These are phyloP conservation scores for Rhizopogon roseolus DNA, from an alignment of 768 basidiomycete genomes.

Conservation along the genomic window DNA sequence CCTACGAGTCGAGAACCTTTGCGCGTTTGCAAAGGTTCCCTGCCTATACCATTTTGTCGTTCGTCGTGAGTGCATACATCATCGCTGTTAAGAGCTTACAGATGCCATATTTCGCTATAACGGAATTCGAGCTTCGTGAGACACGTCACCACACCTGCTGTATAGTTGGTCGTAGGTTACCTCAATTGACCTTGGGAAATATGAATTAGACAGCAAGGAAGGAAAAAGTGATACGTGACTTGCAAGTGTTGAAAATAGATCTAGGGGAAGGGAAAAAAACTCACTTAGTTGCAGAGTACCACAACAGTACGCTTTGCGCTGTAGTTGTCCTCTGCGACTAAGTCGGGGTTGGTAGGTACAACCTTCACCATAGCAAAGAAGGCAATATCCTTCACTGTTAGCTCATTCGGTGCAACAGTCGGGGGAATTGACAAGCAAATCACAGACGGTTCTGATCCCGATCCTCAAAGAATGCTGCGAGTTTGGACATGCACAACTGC, in stretches of 20 bases:
- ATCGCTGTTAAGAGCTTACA: slow-evolving; percentile 29
- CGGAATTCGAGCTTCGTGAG: slow-evolving; percentile 62
- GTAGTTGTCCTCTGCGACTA: slow-evolving; percentile 57
- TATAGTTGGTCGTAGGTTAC: slow-evolving; percentile 85
- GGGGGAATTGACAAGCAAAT: background rate
- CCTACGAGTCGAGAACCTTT: too few species aligned
- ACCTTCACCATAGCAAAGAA: slow-evolving; percentile 94
- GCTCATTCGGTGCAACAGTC: background rate
- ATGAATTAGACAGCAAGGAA: background rate
- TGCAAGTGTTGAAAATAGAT: slow-evolving; percentile 92
- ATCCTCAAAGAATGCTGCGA: slow-evolving; percentile 89
- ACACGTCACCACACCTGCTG: slow-evolving; percentile 88
- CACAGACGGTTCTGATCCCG: slow-evolving; percentile 90
- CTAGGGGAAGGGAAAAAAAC: too few species aligned
- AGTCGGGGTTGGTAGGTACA: slow-evolving; percentile 83
- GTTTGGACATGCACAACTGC: slow-evolving; percentile 84
- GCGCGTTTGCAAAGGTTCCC: too few species aligned
- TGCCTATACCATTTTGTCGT: too few species aligned
- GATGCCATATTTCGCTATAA: slow-evolving; percentile 44
- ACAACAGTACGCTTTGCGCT: too few species aligned
- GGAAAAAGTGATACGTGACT: slow-evolving; percentile 10
- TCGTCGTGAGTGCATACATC: too few species aligned
- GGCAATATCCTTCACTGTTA: slow-evolving; percentile 96
- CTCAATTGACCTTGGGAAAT: slow-evolving; percentile 62
- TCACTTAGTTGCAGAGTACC: too few species aligned